Evolutionary conservation across 1,284 basidiomycete genomes (phyloP).

Genomic region (Marasmius tenuissimus): DNA sequence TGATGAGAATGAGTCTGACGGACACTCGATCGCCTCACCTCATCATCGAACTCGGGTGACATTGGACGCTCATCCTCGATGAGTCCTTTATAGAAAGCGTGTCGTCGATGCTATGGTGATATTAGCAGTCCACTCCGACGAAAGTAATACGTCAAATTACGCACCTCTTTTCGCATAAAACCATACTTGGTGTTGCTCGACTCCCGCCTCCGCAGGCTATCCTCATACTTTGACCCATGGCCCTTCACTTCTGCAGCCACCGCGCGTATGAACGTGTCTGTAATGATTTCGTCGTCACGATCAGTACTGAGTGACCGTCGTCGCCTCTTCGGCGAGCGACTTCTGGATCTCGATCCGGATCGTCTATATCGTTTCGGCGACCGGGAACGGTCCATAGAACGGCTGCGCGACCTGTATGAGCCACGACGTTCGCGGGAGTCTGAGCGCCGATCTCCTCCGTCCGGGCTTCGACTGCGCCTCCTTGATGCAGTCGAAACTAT

Average conservation of each 20-base stretch:
- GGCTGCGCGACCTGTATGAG: conserved; percentile 39
- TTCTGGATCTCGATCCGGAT: conserved; percentile 22
- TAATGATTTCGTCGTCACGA: conserved; percentile 59
- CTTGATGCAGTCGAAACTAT: conserved; percentile 15
- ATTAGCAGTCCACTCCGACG: conserved; percentile 10
- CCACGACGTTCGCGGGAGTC: neutral
- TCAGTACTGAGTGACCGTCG: conserved; percentile 39
- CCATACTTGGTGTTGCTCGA: conserved; percentile 78
- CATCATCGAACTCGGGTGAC: conserved; percentile 81
- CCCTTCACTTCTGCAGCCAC: conserved; percentile 85
- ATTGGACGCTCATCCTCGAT: conserved; percentile 62
- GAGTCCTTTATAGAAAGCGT: conserved; percentile 79
- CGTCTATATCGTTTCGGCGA: conserved; percentile 37
- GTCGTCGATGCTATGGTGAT: conserved; percentile 65
- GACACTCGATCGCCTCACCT: conserved; percentile 46
- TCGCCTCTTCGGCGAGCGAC: conserved; percentile 28
- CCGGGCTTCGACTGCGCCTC: conserved; percentile 40
- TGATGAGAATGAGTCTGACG: conserved; percentile 4
- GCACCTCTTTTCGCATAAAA: conserved; percentile 75
- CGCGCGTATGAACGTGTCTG: conserved; percentile 80
- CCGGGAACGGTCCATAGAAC: conserved; percentile 42
- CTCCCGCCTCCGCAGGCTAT: conserved; percentile 75
- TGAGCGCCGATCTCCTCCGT: conserved; percentile 39
- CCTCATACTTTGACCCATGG: conserved; percentile 79
- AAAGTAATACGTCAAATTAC: conserved; percentile 22